These are phyloP conservation scores for Aspergillus luchuensis DNA, from an alignment of 2,329 filamentous ascomycete genomes.

Conservation along the genomic window DNA sequence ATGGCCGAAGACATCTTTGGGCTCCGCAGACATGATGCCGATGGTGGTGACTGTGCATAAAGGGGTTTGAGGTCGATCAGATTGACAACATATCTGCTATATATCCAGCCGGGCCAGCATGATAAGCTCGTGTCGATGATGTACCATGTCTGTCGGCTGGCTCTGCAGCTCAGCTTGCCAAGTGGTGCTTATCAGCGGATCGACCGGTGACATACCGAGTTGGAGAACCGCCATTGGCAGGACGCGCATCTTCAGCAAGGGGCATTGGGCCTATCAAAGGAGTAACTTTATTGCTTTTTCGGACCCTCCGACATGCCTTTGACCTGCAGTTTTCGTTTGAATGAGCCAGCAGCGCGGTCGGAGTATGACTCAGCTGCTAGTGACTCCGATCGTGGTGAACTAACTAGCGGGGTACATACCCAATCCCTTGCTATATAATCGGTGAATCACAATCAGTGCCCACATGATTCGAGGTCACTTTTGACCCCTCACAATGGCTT, in stretches of 20 bases:
- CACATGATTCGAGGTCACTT: neutral
- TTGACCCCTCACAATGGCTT: neutral
- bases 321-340: no score
- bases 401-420: neutral
- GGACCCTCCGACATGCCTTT: neutral
- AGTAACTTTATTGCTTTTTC: neutral
- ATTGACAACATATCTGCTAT: neutral
- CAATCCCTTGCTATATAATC: neutral
- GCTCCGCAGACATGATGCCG: neutral
- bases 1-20: conserved; percentile 15
- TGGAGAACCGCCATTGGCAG: neutral
- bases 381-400: neutral
- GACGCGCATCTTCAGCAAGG: neutral
- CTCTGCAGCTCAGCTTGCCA: neutral
- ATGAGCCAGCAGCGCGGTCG: no score
- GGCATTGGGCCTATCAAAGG: neutral
- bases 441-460: neutral
- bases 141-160: neutral
- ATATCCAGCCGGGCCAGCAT: neutral
- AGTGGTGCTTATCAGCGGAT: conserved; percentile 6
- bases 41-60: neutral
- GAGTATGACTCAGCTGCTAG: neutral
- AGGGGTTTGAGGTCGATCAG: neutral
- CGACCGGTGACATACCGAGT: neutral
- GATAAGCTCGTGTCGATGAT: neutral